Conservation (phyloP, 768 basidiomycete species). For the Boletus pseudopeckii region DNA sequence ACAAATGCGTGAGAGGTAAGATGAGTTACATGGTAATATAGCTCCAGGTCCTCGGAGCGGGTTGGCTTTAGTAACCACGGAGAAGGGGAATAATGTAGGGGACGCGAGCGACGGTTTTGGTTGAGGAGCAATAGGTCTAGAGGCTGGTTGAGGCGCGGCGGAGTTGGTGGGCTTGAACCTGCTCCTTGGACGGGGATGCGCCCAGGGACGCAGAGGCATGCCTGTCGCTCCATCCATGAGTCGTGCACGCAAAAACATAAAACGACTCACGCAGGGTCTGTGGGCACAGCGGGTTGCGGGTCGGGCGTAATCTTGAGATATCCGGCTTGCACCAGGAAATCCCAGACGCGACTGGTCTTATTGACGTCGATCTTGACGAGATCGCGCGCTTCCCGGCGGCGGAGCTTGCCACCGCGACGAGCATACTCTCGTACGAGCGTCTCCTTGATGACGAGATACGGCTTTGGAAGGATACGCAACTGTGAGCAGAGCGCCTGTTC, state of each 20-base stretch:
- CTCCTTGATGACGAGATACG: slow-evolving; percentile 95
- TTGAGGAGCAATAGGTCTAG: not conserved
- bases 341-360: slow-evolving; percentile 91
- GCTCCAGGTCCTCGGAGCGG: not conserved
- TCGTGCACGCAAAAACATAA: not conserved
- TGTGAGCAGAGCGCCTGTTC: slow-evolving; percentile 88
- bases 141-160: not conserved
- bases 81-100: slow-evolving; percentile 21
- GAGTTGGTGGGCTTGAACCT: slow-evolving; percentile 17
- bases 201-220: slow-evolving; percentile 13
- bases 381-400: slow-evolving; percentile 83
- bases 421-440: slow-evolving; percentile 92
- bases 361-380: slow-evolving; percentile 91
- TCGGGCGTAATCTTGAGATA: slow-evolving; percentile 70
- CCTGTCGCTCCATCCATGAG: slow-evolving; percentile 6
- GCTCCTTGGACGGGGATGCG: slow-evolving; percentile 29
- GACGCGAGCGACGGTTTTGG: slow-evolving; percentile 21
- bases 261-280: slow-evolving; percentile 37
- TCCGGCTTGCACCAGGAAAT: slow-evolving; percentile 85
- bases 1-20: slow-evolving; percentile 23
- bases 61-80: slow-evolving; percentile 17
- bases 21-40: slow-evolving; percentile 3
- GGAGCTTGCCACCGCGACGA: slow-evolving; percentile 81
- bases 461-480: slow-evolving; percentile 89
- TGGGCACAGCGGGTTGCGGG: slow-evolving; percentile 32